Conservation (phyloP, 805 yeast species). For the Pichia membranifaciens region DNA sequence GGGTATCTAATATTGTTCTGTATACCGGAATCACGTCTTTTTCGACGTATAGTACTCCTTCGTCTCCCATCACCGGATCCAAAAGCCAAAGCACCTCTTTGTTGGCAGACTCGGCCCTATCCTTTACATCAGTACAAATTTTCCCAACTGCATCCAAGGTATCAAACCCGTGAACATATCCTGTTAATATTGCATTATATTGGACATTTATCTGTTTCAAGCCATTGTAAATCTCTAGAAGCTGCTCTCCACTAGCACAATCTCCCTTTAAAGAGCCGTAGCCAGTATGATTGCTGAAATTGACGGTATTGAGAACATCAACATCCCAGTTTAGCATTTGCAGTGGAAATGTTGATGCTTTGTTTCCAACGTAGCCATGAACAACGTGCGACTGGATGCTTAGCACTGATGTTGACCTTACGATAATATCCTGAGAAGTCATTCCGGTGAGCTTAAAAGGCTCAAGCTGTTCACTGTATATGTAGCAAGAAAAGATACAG, state of each 20-base stretch:
- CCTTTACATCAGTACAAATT: constrained; percentile 32
- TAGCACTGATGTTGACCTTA: constrained; percentile 30
- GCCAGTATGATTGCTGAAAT: constrained; percentile 68
- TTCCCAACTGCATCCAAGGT: constrained; percentile 41
- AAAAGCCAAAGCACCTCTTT: constrained; percentile 43
- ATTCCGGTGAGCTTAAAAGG: no score
- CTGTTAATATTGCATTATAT: constrained; percentile 57
- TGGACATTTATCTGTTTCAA: constrained; percentile 28
- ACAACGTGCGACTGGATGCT: constrained; percentile 66
- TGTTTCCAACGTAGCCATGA: constrained; percentile 70
- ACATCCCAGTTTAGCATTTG: constrained; percentile 67
- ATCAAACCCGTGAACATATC: constrained; percentile 58
- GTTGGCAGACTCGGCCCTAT: constrained; percentile 21
- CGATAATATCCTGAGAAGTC: background rate
- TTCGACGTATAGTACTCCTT: constrained; percentile 62
- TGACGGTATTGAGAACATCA: constrained; percentile 58
- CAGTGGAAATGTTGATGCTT: constrained; percentile 59
- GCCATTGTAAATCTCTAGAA: constrained; percentile 37
- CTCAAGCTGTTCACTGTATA: no score
- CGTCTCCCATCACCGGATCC: constrained; percentile 82
- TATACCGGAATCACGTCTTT: constrained; percentile 55
- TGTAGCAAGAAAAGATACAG: no score
- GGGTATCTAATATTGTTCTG: constrained; percentile 37
- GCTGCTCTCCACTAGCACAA: constrained; percentile 35
- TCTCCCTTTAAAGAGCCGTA: constrained; percentile 53